Conservation (phyloP, 805 yeast species). For the Suhomyces canberraensis region DNA sequence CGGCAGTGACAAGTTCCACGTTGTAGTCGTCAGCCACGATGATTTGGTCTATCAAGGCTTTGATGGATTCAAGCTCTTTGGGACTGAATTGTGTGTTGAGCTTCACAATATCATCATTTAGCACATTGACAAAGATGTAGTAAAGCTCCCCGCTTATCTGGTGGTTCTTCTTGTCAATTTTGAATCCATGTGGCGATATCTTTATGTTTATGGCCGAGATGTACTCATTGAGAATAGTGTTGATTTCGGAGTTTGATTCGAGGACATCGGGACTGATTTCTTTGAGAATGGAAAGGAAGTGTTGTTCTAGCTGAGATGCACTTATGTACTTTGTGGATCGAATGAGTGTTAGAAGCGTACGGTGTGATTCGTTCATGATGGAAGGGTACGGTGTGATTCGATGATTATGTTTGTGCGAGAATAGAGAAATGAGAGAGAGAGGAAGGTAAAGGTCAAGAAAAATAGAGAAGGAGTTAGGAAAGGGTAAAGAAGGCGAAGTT, state of each 20-base stretch:
- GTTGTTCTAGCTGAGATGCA: slow-evolving; percentile 17
- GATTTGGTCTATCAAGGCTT: slow-evolving; percentile 45
- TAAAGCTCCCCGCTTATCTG: slow-evolving; percentile 29
- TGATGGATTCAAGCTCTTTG: slow-evolving; percentile 41
- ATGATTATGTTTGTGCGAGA: too few relatives aligned
- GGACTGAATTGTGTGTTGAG: slow-evolving; percentile 31
- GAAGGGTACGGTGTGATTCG: too few relatives aligned
- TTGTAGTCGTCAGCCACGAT: slow-evolving; percentile 39
- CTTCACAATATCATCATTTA: slow-evolving; percentile 40
- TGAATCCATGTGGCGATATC: slow-evolving; percentile 39
- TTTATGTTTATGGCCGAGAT: slow-evolving; percentile 28
- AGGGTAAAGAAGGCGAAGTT: too few relatives aligned
- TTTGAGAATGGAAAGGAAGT: slow-evolving; percentile 17
- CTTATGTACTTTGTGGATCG: slow-evolving; percentile 22
- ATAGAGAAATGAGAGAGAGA: too few relatives aligned
- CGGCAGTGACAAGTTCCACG: slow-evolving; percentile 34
- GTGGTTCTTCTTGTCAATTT: slow-evolving; percentile 38
- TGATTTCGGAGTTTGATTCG: slow-evolving; percentile 3
- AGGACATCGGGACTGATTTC: slow-evolving; percentile 1
- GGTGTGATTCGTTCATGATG: too few relatives aligned
- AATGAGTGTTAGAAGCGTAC: slow-evolving; percentile 29
- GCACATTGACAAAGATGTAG: slow-evolving; percentile 42
- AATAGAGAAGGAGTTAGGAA: too few relatives aligned
- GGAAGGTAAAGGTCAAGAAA: too few relatives aligned
- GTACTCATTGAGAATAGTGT: slow-evolving; percentile 12